Conservation (phyloP, 306 rosid species). For the Quercus mongolica region DNA sequence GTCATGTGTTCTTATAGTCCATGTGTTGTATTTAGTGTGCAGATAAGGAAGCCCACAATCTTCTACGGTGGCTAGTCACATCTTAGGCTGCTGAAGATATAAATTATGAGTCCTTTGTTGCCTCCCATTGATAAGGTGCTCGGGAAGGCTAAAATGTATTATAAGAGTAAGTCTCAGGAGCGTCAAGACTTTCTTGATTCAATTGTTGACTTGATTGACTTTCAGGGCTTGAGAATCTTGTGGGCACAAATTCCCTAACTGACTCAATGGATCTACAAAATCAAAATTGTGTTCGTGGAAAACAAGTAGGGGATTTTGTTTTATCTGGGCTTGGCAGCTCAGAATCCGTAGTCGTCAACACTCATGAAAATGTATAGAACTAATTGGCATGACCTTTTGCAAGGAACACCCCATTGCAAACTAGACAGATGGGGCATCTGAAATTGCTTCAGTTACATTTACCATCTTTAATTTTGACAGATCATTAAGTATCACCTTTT, state of each 20-base stretch:
- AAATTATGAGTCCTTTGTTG: constrained; percentile 33
- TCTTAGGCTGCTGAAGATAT: constrained; percentile 78
- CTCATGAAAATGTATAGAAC: constrained; percentile 20
- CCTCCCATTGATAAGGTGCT: too few species aligned
- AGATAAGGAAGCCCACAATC: constrained; percentile 66
- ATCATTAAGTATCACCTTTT: constrained; percentile 40
- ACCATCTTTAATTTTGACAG: constrained; percentile 28
- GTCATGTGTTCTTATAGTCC: constrained; percentile 16
- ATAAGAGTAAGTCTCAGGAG: too few species aligned
- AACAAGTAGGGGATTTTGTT: constrained; percentile 26
- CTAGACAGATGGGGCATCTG: constrained; percentile 26
- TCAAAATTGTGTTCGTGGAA: constrained; percentile 26
- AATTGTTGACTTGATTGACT: constrained; percentile 49
- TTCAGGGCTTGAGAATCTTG: constrained; percentile 23
- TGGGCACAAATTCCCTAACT: neutral
- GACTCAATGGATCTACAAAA: constrained; percentile 17
- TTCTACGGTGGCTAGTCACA: constrained; percentile 83
- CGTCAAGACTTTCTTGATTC: constrained; percentile 39
- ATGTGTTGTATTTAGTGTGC: constrained; percentile 42
- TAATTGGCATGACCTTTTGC: constrained; percentile 41
- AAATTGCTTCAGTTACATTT: constrained; percentile 22
- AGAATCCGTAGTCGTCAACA: constrained; percentile 18
- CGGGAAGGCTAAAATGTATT: too few species aligned
- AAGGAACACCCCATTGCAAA: constrained; percentile 33
- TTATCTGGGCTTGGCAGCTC: constrained; percentile 25